Conservation (phyloP, 2,329 filamentous ascomycete genomes). For the Venturia effusa region DNA sequence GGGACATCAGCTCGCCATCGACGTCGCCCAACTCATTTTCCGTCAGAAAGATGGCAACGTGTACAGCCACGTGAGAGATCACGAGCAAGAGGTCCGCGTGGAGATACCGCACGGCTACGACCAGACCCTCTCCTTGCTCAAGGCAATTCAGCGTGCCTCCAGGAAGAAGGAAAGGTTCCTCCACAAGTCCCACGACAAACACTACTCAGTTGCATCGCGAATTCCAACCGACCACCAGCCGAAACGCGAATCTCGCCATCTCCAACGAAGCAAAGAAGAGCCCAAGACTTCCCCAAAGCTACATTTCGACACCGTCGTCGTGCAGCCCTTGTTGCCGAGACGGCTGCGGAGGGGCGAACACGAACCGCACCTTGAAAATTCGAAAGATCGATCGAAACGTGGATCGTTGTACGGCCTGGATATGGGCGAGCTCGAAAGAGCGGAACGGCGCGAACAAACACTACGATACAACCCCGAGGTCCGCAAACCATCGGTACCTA, state of each 20-base stretch:
- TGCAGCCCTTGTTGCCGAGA: background rate
- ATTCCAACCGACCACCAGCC: background rate
- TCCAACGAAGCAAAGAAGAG: background rate
- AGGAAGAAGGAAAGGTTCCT: constrained; percentile 8
- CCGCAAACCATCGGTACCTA: background rate
- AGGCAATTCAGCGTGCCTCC: constrained; percentile 8
- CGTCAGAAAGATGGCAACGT: constrained; percentile 10
- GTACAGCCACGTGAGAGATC: constrained; percentile 6
- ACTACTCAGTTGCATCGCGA: constrained; percentile 5
- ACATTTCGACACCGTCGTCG: constrained; percentile 3
- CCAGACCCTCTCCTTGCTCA: constrained; percentile 7
- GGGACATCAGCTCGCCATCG: constrained; percentile 7
- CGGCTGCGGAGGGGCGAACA: background rate
- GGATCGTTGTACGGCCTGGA: constrained; percentile 6
- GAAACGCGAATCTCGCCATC: constrained; percentile 4
- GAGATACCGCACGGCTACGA: constrained; percentile 11
- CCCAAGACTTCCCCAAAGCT: background rate
- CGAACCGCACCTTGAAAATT: background rate
- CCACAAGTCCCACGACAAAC: constrained; percentile 1
- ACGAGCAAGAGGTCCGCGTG: constrained; percentile 9
- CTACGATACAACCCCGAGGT: constrained; percentile 7
- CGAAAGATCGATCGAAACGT: constrained; percentile 7
- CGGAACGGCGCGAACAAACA: constrained; percentile 7
- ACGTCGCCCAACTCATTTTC: constrained; percentile 11
- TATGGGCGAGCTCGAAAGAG: constrained; percentile 6